These are phyloP conservation scores for Penicillium sp. DNA, from an alignment of 2,329 filamentous ascomycete genomes.

Conservation along the genomic window DNA sequence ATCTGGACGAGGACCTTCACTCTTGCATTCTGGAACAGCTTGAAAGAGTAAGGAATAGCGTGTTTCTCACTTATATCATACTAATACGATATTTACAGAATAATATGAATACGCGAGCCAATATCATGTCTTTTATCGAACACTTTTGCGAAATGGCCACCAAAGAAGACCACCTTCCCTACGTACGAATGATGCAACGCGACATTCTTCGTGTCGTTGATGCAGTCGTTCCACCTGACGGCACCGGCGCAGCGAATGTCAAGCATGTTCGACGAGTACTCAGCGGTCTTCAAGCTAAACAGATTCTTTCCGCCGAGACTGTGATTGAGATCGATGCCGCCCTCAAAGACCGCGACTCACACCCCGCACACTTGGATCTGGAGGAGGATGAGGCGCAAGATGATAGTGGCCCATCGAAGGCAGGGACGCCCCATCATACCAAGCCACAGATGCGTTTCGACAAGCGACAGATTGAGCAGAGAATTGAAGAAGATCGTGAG, in stretches of 20 bases:
- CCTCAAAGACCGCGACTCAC: constrained; percentile 74
- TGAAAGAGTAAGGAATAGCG: constrained; percentile 62
- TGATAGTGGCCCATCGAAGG: constrained; percentile 25
- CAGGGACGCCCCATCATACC: constrained; percentile 27
- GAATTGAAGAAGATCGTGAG: constrained; percentile 95
- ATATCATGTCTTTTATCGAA: constrained; percentile 99
- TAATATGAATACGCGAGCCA: constrained; percentile 94
- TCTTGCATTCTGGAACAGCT: constrained; percentile 96
- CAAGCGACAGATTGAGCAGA: constrained; percentile 87
- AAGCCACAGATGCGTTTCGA: constrained; percentile 59
- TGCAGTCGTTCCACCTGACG: constrained; percentile 82
- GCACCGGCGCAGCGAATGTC: constrained; percentile 87
- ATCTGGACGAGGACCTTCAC: constrained; percentile 96
- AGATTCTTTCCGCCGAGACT: constrained; percentile 71
- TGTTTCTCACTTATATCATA: not conserved
- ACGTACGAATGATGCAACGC: constrained; percentile 90
- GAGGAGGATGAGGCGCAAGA: constrained; percentile 35
- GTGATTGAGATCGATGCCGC: constrained; percentile 80
- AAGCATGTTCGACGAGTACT: constrained; percentile 86
- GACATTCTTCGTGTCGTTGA: constrained; percentile 92
- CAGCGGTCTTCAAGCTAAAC: constrained; percentile 67
- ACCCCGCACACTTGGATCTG: constrained; percentile 56
- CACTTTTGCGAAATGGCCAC: constrained; percentile 85
- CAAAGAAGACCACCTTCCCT: constrained; percentile 73
- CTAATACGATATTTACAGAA: constrained; percentile 53